phyloP scores from a whole-genome alignment of 2,329 filamentous ascomycete genomes.

The Pseudogymnoascus sp. region DNA sequence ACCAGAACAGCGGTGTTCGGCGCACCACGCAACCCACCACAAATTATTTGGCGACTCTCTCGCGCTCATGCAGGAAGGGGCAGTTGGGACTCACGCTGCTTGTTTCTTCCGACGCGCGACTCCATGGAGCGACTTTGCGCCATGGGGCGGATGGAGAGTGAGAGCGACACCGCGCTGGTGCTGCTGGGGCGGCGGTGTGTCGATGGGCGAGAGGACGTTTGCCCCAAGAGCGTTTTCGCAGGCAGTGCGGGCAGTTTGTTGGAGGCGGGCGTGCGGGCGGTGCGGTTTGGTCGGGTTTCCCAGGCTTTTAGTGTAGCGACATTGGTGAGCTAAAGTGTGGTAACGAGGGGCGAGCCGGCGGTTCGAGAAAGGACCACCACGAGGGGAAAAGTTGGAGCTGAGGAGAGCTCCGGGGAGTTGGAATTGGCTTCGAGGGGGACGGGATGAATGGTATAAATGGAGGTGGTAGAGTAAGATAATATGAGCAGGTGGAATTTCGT shows the following conservation, averaged over 20 bases:
- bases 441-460: background rate
- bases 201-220: background rate
- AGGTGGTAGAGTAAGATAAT: background rate
- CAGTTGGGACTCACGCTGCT: conserved; percentile 63
- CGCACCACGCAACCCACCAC: background rate
- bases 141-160: conserved; percentile 18
- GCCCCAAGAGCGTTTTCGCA: background rate
- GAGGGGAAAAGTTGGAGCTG: background rate
- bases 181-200: background rate
- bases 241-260: background rate
- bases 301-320: background rate
- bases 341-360: background rate
- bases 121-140: conserved; percentile 53
- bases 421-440: background rate
- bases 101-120: conserved; percentile 68
- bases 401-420: background rate
- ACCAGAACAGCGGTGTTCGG: background rate
- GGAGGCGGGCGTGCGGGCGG: background rate
- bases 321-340: conserved; percentile 1
- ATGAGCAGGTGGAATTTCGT: background rate
- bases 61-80: background rate
- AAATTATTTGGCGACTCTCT: background rate
- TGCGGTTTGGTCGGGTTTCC: conserved; percentile 1
- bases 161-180: conserved; percentile 13
- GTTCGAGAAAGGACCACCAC: background rate